Base-by-base conservation (phyloP, 352 stramenopile genomes). In the Phytophthora pistaciae region DNA sequence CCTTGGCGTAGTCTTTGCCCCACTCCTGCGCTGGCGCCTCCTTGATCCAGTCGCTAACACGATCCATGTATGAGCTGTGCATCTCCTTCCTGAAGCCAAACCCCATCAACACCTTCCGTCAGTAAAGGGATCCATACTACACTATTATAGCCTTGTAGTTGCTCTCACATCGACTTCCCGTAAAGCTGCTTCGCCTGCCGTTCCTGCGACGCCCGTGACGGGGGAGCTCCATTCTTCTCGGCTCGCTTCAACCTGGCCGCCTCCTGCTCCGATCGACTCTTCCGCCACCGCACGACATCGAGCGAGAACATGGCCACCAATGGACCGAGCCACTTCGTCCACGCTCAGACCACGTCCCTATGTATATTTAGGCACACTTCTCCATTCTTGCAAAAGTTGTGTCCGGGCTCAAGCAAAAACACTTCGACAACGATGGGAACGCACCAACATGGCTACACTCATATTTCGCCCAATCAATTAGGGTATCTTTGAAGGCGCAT, bases 21-120 rank as follows among this genome's bases (percentile, higher is more conserved):
- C 86, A 93, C 4, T 88, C 56, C 38, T 85, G 70, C 8, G 50
- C 40, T 5, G 83, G 69, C 3, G 74, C 79, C 20, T 77, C 68
- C 52, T 84, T 77, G 49, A 84, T 72, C 82, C 85, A 91, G 54
- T 82, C 72, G 27, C 67, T 67, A 27, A 92, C 86, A 44, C 86
- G 86, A 29, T 88, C 64, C 9, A 88, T 42, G 65, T 93, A 93
- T 60, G 76, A 80, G 21, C 68, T 77, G 70, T 91, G 80, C 84
- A 93, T 93, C 68, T 91, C 84, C 49, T 91, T 77, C 38, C 83
- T 93, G 49, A 14, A n/a, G 40, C 20, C 42, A 49, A 49, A 49
- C 14, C 16, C 14, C n/a, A 3, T 13, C 33, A 48, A 4, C 3
- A 56, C 25, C 3, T 33, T 8, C 29, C 31, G 5, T 23, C 36